Evolutionary conservation across 163 green algal genomes (phyloP).

Genomic region (Smithsoniella earleae): DNA sequence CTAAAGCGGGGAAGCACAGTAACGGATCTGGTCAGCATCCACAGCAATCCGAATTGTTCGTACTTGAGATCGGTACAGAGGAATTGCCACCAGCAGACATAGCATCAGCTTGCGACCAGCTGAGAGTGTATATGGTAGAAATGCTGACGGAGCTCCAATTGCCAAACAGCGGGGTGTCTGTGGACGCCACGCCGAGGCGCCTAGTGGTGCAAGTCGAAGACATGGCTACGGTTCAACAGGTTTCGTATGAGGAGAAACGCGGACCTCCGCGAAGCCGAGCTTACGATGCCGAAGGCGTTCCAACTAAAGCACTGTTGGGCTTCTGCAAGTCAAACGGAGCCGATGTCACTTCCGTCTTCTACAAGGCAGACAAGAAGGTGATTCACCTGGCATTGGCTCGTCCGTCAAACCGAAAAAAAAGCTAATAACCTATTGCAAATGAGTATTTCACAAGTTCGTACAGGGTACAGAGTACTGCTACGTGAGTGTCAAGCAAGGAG

Average conservation of each 20-base stretch:
- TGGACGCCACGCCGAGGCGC: constrained; percentile 78
- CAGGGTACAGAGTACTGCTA: constrained; percentile 31
- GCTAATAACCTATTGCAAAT: no score
- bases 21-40: no score
- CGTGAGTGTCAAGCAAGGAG: not conserved
- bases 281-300: constrained; percentile 36
- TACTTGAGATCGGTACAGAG: constrained; percentile 93
- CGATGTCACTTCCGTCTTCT: not conserved
- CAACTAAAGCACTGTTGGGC: constrained; percentile 81
- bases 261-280: constrained; percentile 48
- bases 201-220: constrained; percentile 66
- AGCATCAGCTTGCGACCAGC: constrained; percentile 57
- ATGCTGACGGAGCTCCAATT: constrained; percentile 70
- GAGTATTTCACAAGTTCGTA: no score
- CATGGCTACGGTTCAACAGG: constrained; percentile 65
- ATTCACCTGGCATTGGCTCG: no score
- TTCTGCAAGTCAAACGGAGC: constrained; percentile 89
- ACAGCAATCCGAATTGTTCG: constrained; percentile 56
- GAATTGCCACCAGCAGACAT: constrained; percentile 93
- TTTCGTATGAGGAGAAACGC: constrained; percentile 40
- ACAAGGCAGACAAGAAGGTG: constrained; percentile 18
- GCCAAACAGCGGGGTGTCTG: constrained; percentile 51
- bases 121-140: constrained; percentile 55
- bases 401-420: no score
- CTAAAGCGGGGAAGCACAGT: no score